phyloP scores from a whole-genome alignment of 257 asterid species.

The Linaria vulgaris region DNA sequence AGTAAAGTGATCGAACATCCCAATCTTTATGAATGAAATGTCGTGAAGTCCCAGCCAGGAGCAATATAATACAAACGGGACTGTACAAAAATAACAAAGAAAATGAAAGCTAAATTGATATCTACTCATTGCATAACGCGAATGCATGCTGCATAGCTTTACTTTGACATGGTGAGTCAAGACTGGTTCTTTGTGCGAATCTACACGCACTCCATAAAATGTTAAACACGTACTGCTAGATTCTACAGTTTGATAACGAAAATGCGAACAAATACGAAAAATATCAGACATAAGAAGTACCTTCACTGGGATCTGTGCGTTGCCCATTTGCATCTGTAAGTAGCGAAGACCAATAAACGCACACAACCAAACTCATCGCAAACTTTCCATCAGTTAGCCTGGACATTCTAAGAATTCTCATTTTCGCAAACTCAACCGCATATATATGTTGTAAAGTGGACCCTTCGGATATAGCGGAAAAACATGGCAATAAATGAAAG shows the following conservation, averaged over 20 bases:
- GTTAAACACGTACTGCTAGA: neutral
- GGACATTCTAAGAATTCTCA: conserved; percentile 34
- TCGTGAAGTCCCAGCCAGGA: neutral
- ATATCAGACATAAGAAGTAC: conserved; percentile 37
- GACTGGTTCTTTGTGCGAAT: neutral
- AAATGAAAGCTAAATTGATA: neutral
- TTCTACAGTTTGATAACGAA: no score
- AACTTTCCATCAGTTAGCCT: conserved; percentile 28
- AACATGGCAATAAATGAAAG: no score
- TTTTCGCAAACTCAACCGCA: conserved; percentile 30
- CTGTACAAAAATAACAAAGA: no score
- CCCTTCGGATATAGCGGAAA: no score
- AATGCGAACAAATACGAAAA: no score
- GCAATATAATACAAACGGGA: neutral
- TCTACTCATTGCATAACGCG: neutral
- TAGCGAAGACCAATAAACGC: conserved; percentile 59
- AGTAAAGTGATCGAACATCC: no score
- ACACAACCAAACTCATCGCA: conserved; percentile 42
- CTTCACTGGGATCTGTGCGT: conserved; percentile 76
- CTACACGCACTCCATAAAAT: neutral
- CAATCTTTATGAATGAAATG: no score
- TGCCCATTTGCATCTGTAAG: conserved; percentile 47
- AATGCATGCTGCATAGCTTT: neutral
- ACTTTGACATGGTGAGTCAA: neutral
- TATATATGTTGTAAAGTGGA: no score